phyloP scores from a whole-genome alignment of 106 monocot genomes.

The Hemerocallis citrina region DNA sequence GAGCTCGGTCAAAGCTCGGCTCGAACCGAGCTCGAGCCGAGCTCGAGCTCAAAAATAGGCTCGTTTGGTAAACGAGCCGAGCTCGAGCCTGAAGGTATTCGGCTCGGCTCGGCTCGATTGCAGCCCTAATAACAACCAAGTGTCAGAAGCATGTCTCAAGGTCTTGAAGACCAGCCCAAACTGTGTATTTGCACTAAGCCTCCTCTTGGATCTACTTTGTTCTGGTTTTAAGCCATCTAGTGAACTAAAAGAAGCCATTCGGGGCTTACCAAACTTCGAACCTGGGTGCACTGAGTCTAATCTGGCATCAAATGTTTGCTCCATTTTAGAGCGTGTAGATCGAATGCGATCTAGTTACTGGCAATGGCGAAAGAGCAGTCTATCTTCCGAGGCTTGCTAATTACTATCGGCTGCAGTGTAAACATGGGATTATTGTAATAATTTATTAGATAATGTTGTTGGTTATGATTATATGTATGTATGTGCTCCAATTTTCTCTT shows the following conservation, averaged over 20 bases:
- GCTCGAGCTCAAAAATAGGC: too few species aligned
- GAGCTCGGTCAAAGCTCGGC: too few species aligned
- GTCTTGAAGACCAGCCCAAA: constrained; percentile 37
- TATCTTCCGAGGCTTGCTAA: constrained; percentile 34
- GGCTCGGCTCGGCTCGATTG: too few species aligned
- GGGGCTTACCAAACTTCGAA: constrained; percentile 14
- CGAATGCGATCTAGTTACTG: constrained; percentile 78
- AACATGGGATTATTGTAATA: too few species aligned
- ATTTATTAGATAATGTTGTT: too few species aligned
- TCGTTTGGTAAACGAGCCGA: too few species aligned
- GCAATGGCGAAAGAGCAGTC: constrained; percentile 56
- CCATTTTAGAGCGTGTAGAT: constrained; percentile 54
- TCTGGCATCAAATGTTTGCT: constrained; percentile 43
- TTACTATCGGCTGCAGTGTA: too few species aligned
- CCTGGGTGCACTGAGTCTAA: constrained; percentile 18
- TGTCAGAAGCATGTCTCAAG: constrained; percentile 50
- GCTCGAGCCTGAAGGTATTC: too few species aligned
- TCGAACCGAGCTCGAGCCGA: too few species aligned
- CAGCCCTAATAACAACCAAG: too few species aligned
- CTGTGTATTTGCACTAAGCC: constrained; percentile 46
- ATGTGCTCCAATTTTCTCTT: too few species aligned
- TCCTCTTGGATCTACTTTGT: constrained; percentile 72
- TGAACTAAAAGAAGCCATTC: constrained; percentile 37
- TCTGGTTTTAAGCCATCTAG: constrained; percentile 50
- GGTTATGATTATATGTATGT: too few species aligned